Evolutionary conservation across 495 filamentous ascomycete species (phyloP), one percentile per base, ranked within the genome.

Genomic region (Platismatia glauca): DNA sequence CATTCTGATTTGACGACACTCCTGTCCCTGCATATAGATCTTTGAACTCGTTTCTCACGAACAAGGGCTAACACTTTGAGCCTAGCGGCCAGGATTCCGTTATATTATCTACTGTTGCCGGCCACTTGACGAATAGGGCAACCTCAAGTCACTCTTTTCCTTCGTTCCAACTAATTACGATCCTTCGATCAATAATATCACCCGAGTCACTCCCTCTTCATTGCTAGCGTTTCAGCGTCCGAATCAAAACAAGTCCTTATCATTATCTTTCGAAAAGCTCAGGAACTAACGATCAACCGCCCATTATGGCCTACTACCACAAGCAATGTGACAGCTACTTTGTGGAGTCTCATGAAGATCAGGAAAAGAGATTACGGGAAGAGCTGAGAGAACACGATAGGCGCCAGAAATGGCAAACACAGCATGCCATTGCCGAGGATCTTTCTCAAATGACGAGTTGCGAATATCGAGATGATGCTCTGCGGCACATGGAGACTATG

Each of bases 401-500:
- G 70, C 84, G 89, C 66, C 79, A 85, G 66, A 89, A 87, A 74
- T 78, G 86, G 68, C 83, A 91, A 72, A 84, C 82, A 68, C 91
- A 96, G 75, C 84, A 88, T 71, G 83, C 83, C 66, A 87, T 98
- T 67, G 91, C 89, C 61, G 88, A 91, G 69, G 88, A 97, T 63
- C 79, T 97, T 60, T 96, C 92, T 38, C 84, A 82, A 63, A 72
- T 88, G 63, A 88, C 90, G 35, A 83, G 81, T 66, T 90, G 93
- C 52, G 90, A 96, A 74, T 95, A 97, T 74, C 84, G 92, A 66
- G 90, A 95, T 70, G 93, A 97, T 71, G 85, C 96, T 74, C 81
- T 96, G 72, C 78, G 85, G 69, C 92, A 97, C 74, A 95, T 97
- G 89, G 83, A 91, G 72, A 81, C 89, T 65, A 96, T 98, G 93